Conservation (phyloP, 2,329 filamentous ascomycete species). For the Botryotinia calthae region DNA sequence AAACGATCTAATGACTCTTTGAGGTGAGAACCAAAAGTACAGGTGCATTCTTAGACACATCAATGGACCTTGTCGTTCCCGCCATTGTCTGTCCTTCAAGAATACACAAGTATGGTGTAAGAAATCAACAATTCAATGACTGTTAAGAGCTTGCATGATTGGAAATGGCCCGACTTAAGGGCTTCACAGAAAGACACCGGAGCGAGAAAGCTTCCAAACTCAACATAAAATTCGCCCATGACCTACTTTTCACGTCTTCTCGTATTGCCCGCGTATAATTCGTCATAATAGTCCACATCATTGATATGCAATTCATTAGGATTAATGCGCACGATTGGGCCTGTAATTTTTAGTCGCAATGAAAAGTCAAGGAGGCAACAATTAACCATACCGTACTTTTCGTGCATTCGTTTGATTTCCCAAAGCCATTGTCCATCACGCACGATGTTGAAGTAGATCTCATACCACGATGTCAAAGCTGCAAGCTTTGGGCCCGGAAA, state of each 20-base stretch:
- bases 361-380: conserved; percentile 29
- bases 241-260: conserved; percentile 25
- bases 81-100: no score
- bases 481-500: conserved; percentile 40
- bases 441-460: conserved; percentile 45
- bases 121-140: not conserved
- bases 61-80: not conserved
- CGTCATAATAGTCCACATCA: conserved; percentile 41
- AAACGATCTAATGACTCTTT: not conserved
- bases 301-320: conserved; percentile 43
- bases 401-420: conserved; percentile 45
- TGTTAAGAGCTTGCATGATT: not conserved
- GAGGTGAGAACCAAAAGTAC: not conserved
- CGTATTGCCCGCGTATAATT: conserved; percentile 39
- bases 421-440: conserved; percentile 44
- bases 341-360: not conserved
- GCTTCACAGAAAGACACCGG: not conserved
- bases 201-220: not conserved
- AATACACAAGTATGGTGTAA: not conserved
- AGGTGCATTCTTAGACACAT: no score
- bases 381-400: conserved; percentile 41
- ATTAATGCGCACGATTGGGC: conserved; percentile 17
- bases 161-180: not conserved
- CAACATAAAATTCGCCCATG: conserved; percentile 1
- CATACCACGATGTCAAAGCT: conserved; percentile 36